Evolutionary conservation across 805 yeast species (phyloP).

Genomic region (Scheffersomyces spartinae): DNA sequence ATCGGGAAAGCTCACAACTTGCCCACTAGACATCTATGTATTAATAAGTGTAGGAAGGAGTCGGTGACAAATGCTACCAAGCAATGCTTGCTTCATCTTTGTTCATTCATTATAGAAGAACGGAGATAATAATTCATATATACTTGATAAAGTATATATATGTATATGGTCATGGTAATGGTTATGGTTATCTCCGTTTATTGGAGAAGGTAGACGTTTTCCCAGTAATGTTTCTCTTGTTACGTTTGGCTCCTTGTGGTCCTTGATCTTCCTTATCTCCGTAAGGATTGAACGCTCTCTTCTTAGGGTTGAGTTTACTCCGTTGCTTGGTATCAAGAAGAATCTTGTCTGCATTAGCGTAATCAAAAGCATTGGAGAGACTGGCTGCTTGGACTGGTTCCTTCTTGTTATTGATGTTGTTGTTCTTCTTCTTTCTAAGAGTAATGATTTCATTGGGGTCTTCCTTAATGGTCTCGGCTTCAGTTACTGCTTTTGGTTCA

Average conservation of each 20-base stretch:
- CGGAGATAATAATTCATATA: too few relatives aligned
- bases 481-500: slow-evolving; percentile 1
- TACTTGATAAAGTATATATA: too few relatives aligned
- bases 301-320: slow-evolving; percentile 18
- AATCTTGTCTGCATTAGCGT: slow-evolving; percentile 30
- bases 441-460: slow-evolving; percentile 30
- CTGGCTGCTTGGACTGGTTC: slow-evolving; percentile 3
- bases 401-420: slow-evolving; percentile 3
- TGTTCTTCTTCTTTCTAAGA: slow-evolving; percentile 15
- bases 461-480: slow-evolving; percentile 1
- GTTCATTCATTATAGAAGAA: slow-evolving; percentile 11
- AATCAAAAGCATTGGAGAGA: slow-evolving; percentile 34
- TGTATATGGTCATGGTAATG: too few relatives aligned
- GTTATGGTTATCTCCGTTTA: slow-evolving; percentile 4
- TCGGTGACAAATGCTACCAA: slow-evolving; percentile 36
- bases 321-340: slow-evolving; percentile 12
- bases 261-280: slow-evolving; percentile 34
- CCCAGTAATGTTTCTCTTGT: slow-evolving; percentile 22
- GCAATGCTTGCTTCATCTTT: slow-evolving; percentile 27
- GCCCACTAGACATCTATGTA: slow-evolving; percentile 22
- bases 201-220: slow-evolving; percentile 23
- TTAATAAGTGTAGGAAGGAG: slow-evolving; percentile 32
- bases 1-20: slow-evolving; percentile 21
- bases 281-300: slow-evolving; percentile 51
- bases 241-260: slow-evolving; percentile 41